Conservation (phyloP, 345 rosid species). For the Streptanthus diversifolius region DNA sequence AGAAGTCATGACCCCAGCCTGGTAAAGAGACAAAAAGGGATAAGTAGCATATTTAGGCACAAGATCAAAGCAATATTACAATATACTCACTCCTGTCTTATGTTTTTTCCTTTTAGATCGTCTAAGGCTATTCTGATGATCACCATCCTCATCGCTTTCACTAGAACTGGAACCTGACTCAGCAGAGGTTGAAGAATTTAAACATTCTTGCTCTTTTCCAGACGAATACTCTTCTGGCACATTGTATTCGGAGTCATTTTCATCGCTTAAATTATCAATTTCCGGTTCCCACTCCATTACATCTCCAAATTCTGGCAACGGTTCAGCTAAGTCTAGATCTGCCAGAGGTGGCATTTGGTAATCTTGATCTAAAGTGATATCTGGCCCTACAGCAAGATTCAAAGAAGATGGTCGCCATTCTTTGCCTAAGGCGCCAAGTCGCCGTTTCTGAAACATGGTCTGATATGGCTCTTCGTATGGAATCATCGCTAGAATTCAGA, state of each 20-base stretch:
- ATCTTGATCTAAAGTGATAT: slow-evolving; percentile 76
- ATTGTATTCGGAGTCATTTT: slow-evolving; percentile 93
- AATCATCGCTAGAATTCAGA: slow-evolving; percentile 64
- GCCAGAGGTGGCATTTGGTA: slow-evolving; percentile 84
- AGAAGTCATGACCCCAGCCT: slow-evolving; percentile 83
- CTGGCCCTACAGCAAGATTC: slow-evolving; percentile 81
- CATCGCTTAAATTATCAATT: slow-evolving; percentile 67
- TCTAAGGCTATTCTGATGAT: slow-evolving; percentile 54
- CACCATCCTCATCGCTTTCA: slow-evolving; percentile 59
- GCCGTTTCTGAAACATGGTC: slow-evolving; percentile 87
- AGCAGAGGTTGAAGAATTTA: slow-evolving; percentile 56
- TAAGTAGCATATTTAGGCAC: slow-evolving; percentile 18
- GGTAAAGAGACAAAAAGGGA: slow-evolving; percentile 18
- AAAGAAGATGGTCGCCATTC: slow-evolving; percentile 87
- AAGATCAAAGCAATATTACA: slow-evolving; percentile 5
- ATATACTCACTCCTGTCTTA: slow-evolving; percentile 60
- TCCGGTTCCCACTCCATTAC: slow-evolving; percentile 96
- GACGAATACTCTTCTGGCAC: slow-evolving; percentile 71
- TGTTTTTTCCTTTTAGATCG: slow-evolving; percentile 70
- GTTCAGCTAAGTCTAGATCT: slow-evolving; percentile 78
- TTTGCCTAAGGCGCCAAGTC: slow-evolving; percentile 82
- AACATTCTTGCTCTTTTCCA: slow-evolving; percentile 69
- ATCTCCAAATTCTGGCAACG: slow-evolving; percentile 80
- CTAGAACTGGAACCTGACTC: slow-evolving; percentile 57
- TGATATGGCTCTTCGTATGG: slow-evolving; percentile 97